phyloP scores from a whole-genome alignment of 257 asterid genomes.

The Ajuga chamaepitys region DNA sequence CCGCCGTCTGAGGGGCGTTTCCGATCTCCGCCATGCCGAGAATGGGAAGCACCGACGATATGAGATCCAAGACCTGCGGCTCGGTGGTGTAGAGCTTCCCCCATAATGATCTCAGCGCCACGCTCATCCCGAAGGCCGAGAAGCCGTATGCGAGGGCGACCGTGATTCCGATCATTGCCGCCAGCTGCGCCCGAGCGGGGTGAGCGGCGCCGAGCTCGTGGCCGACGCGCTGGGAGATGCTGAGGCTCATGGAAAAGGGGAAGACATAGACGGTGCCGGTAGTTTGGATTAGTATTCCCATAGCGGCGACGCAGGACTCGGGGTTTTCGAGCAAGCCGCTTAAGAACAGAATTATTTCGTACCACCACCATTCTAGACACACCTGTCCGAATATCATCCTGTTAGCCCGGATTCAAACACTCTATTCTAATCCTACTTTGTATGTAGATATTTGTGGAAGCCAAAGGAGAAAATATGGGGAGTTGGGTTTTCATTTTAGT shows the following conservation, averaged over 20 bases:
- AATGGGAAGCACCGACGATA: conserved; percentile 51
- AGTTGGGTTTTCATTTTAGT: too few relatives aligned
- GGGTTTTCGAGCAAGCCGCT: conserved; percentile 58
- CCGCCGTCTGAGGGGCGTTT: conserved; percentile 80
- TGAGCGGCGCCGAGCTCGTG: conserved; percentile 63
- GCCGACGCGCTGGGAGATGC: conserved; percentile 73
- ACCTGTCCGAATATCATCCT: conserved; percentile 19
- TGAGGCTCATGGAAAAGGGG: conserved; percentile 53
- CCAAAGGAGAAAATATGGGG: too few relatives aligned
- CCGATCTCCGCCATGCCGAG: conserved; percentile 72
- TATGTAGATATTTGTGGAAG: too few relatives aligned
- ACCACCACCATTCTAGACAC: conserved; percentile 90
- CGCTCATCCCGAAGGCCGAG: conserved; percentile 42
- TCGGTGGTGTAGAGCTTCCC: conserved; percentile 59
- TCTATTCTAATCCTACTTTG: too few relatives aligned
- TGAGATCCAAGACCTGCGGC: conserved; percentile 35
- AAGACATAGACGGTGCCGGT: conserved; percentile 57
- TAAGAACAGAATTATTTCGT: conserved; percentile 57
- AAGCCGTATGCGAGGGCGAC: conserved; percentile 32
- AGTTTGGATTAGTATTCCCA: conserved; percentile 76
- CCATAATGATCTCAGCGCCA: conserved; percentile 38
- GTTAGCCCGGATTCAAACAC: too few relatives aligned
- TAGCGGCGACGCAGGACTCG: conserved; percentile 65
- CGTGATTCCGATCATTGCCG: conserved; percentile 38
- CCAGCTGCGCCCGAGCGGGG: conserved; percentile 48